phyloP scores from a whole-genome alignment of 371 early-diverging fungal genomes.

The Rhizopus arrhizus region DNA sequence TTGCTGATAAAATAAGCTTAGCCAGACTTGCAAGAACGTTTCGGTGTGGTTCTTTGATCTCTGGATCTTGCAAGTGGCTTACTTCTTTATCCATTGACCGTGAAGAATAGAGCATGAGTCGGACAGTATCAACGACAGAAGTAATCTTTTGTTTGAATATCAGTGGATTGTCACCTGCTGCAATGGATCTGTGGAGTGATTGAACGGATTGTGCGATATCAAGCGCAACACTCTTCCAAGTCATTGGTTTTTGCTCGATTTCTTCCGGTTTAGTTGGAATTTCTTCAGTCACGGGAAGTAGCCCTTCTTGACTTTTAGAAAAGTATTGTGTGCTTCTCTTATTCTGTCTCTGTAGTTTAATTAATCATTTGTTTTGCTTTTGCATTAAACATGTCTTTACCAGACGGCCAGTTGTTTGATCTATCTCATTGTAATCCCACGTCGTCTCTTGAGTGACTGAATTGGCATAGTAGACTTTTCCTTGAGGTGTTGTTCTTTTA shows the following conservation, averaged over 20 bases:
- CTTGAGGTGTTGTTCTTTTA: constrained; percentile 61
- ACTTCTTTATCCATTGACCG: constrained; percentile 73
- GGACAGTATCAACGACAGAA: constrained; percentile 78
- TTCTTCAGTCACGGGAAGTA: background rate
- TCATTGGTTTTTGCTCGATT: constrained; percentile 17
- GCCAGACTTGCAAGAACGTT: constrained; percentile 78
- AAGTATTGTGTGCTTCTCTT: background rate
- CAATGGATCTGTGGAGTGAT: constrained; percentile 63
- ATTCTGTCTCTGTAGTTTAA: constrained; percentile 4
- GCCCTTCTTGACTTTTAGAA: background rate
- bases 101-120: constrained; percentile 81
- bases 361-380: background rate
- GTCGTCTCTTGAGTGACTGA: constrained; percentile 77
- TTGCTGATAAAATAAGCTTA: constrained; percentile 75
- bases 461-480: constrained; percentile 77
- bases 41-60: constrained; percentile 67
- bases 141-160: constrained; percentile 23
- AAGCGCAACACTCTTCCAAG: constrained; percentile 47
- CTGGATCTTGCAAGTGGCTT: constrained; percentile 64
- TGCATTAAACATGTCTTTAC: constrained; percentile 11
- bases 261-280: constrained; percentile 8
- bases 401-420: constrained; percentile 36
- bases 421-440: constrained; percentile 58
- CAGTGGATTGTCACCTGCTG: constrained; percentile 34
- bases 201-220: constrained; percentile 68